Evolutionary conservation across 2,329 filamentous ascomycete species (phyloP).

Genomic region (Aspergillus proliferans): DNA sequence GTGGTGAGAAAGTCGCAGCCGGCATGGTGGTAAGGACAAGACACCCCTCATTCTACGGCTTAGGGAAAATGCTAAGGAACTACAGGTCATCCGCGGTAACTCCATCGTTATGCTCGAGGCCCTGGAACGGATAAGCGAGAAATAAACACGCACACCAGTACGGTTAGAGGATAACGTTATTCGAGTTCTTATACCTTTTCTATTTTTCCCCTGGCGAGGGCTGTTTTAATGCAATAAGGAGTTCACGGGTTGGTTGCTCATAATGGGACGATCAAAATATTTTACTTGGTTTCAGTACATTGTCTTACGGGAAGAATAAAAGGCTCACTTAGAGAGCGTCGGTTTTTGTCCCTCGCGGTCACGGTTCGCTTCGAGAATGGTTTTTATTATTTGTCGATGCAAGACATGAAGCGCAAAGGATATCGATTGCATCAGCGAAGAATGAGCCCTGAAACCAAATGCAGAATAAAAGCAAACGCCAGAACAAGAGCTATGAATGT

Average conservation of each 20-base stretch:
- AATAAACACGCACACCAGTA: slow-evolving; percentile 22
- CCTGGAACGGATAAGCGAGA: slow-evolving; percentile 39
- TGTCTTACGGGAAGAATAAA: not conserved
- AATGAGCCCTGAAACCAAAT: slow-evolving; percentile 3
- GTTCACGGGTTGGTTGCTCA: slow-evolving; percentile 33
- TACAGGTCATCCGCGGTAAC: slow-evolving; percentile 87
- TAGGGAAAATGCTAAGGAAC: slow-evolving; percentile 4
- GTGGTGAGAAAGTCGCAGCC: slow-evolving; percentile 80
- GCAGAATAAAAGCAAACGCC: slow-evolving; percentile 3
- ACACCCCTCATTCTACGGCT: not conserved
- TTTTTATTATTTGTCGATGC: slow-evolving; percentile 5
- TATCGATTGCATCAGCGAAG: slow-evolving; percentile 3
- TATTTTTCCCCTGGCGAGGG: slow-evolving; percentile 6
- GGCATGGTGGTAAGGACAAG: slow-evolving; percentile 73
- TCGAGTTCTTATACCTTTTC: not conserved
- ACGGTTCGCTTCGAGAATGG: not conserved
- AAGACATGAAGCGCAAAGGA: slow-evolving; percentile 7
- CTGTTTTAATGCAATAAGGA: slow-evolving; percentile 26
- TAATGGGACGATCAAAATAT: slow-evolving; percentile 26
- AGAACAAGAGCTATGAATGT: slow-evolving; percentile 11
- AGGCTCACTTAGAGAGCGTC: slow-evolving; percentile 1
- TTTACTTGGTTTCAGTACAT: slow-evolving; percentile 11
- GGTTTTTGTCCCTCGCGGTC: not conserved
- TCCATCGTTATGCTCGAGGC: slow-evolving; percentile 95
- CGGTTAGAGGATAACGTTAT: not conserved